phyloP scores from a whole-genome alignment of 2,329 filamentous ascomycete species.

The Dactylellina haptotyla region DNA sequence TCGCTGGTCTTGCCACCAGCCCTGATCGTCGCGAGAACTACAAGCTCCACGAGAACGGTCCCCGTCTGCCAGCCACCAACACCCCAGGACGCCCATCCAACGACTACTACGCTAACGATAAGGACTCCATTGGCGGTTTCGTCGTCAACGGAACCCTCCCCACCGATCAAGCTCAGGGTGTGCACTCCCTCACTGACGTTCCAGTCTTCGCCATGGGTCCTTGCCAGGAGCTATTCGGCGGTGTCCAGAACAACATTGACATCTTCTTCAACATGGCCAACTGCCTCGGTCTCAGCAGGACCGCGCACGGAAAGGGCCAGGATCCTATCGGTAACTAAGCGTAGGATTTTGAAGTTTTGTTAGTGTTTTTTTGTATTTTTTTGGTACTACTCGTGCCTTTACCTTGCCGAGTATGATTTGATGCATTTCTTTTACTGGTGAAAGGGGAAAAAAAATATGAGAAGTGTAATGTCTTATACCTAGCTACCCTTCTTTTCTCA shows the following conservation, averaged over 20 bases:
- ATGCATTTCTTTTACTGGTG: not conserved
- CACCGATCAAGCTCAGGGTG: conserved; percentile 72
- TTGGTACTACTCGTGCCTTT: too few species aligned
- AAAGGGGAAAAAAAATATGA: not conserved
- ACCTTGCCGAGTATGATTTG: too few species aligned
- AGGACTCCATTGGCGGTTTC: conserved; percentile 74
- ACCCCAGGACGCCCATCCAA: conserved; percentile 65
- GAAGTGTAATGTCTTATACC: conserved; percentile 24
- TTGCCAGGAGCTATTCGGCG: conserved; percentile 79
- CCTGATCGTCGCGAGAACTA: conserved; percentile 83
- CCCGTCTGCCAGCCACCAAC: conserved; percentile 71
- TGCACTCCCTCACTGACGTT: conserved; percentile 81
- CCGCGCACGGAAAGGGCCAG: conserved; percentile 58
- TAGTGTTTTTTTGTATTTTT: too few species aligned
- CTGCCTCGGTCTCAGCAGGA: conserved; percentile 69
- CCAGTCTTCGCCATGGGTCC: conserved; percentile 81
- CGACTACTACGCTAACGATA: conserved; percentile 74
- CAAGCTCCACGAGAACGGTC: conserved; percentile 73
- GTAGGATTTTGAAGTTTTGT: too few species aligned
- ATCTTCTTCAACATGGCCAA: conserved; percentile 78
- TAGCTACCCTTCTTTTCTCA: not conserved
- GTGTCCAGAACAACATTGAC: conserved; percentile 76
- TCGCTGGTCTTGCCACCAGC: conserved; percentile 74
- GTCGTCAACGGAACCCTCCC: conserved; percentile 79
- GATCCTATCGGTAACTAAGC: conserved; percentile 55